These are phyloP conservation scores for Marchantia paleacea DNA, from an alignment of 225 moss, liverwort and hornwort genomes.

Conservation along the genomic window DNA sequence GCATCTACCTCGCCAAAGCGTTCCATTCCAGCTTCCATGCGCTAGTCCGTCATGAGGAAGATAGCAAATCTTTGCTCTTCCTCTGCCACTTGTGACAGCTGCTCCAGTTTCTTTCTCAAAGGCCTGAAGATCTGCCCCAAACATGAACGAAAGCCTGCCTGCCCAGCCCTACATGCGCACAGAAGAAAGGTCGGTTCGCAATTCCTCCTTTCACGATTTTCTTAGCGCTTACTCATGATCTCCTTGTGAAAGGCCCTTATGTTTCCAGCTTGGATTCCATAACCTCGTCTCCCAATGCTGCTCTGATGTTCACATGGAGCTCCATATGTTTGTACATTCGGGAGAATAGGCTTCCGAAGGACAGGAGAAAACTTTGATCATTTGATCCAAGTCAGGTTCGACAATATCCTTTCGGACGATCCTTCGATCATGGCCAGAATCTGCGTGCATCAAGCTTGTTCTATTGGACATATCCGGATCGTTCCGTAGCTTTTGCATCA, in stretches of 20 bases:
- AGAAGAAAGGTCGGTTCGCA: constrained; percentile 17
- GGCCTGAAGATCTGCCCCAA: background rate
- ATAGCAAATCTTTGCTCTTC: background rate
- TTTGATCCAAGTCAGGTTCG: no score
- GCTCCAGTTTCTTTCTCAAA: constrained; percentile 13
- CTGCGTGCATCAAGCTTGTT: background rate
- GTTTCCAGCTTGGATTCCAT: background rate
- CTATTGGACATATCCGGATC: background rate
- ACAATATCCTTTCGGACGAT: constrained; percentile 24
- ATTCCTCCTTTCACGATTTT: background rate
- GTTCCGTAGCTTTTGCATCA: constrained; percentile 3
- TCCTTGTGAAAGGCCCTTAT: constrained; percentile 1
- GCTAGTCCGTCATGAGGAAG: constrained; percentile 32
- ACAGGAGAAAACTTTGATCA: no score
- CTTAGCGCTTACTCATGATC: constrained; percentile 7
- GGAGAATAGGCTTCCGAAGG: constrained; percentile 21
- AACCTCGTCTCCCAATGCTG: background rate
- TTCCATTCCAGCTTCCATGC: constrained; percentile 22
- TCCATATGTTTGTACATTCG: constrained; percentile 7
- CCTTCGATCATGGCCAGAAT: background rate
- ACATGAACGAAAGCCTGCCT: background rate
- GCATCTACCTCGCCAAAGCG: constrained; percentile 9
- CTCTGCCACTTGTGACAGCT: background rate
- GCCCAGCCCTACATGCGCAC: constrained; percentile 19
- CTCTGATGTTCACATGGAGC: constrained; percentile 21